Evolutionary conservation across 202 grass and related monocot genomes (phyloP), one percentile per base, ranked within the genome.

Genomic region (Digitaria exilis): DNA sequence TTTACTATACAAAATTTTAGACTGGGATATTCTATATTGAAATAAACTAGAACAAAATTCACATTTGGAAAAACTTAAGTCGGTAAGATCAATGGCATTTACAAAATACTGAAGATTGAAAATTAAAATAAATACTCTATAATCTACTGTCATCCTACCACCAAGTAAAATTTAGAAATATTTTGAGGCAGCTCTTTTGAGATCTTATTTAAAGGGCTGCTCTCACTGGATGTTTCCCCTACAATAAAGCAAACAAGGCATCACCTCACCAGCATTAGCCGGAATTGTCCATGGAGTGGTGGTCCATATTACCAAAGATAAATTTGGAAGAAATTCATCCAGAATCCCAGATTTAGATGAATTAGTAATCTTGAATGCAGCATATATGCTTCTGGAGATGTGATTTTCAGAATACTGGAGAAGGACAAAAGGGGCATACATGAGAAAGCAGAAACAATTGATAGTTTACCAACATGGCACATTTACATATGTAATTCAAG

Each of bases 231-330:
- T 69, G 43, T 57, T 54, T 65, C 46, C 69, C 14, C 1, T 71
- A 42, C 54, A 58, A 21, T 70, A 85, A 88, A 87, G 75, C 66
- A 58, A 68, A 90, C 65, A 76, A 83, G 70, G 56, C 63, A 93
- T 73, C 80, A 87, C 48, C 82, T 95, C 78, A 98, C 96, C 96
- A 79, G 96, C 92, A 98, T 98, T 98, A 80, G 92, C 96, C 69
- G 96, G 96, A 61, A 98, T 95, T 69, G 96, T 98, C 96, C 96
- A 98, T 66, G 96, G 96, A 58, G 96, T 98, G 77, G 96, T 98
- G 65, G 96, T 98, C 96, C 96, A 95, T 90, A 95, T 92, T 19
- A 81, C 96, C 65, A 98, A 81, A 81, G 76, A 93, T 52, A 98
- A 25, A 79, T 98, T 90, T 67, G 90, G 86, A 76, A 95, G 71